These are phyloP conservation scores for Boletus smithii DNA, from an alignment of 1,284 basidiomycete genomes.

Conservation along the genomic window DNA sequence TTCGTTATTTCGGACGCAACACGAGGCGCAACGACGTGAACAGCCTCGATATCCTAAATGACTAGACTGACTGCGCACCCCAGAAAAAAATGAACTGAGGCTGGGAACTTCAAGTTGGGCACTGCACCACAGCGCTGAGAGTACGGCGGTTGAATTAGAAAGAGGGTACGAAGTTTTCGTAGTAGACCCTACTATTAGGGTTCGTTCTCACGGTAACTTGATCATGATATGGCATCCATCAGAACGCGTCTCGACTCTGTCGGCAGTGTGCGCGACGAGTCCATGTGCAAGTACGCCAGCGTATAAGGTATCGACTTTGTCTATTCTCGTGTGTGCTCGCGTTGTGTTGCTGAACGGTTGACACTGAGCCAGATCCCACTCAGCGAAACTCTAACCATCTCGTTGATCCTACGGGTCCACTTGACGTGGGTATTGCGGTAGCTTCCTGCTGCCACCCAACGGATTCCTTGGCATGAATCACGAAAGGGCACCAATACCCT, in stretches of 20 bases:
- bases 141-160: constrained; percentile 4
- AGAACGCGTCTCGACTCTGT: background rate
- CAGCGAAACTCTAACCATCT: background rate
- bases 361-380: constrained; percentile 7
- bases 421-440: constrained; percentile 6
- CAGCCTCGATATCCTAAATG: constrained; percentile 3
- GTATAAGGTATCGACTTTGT: constrained; percentile 2
- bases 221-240: background rate
- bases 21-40: background rate
- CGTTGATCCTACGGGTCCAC: background rate
- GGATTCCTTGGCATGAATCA: background rate
- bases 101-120: constrained; percentile 13
- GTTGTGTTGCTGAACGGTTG: background rate
- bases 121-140: background rate
- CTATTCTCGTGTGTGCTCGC: background rate
- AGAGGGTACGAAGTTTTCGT: constrained; percentile 1
- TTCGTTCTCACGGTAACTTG: constrained; percentile 14
- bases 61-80: constrained; percentile 9
- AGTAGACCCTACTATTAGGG: background rate
- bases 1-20: constrained; percentile 1
- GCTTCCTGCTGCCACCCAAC: background rate
- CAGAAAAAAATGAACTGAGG: constrained; percentile 14
- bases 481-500: background rate
- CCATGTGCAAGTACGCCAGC: background rate
- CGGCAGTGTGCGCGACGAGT: background rate